Evolutionary conservation across 495 filamentous ascomycete genomes (phyloP).

Genomic region (Penicillium atrosanguineum): DNA sequence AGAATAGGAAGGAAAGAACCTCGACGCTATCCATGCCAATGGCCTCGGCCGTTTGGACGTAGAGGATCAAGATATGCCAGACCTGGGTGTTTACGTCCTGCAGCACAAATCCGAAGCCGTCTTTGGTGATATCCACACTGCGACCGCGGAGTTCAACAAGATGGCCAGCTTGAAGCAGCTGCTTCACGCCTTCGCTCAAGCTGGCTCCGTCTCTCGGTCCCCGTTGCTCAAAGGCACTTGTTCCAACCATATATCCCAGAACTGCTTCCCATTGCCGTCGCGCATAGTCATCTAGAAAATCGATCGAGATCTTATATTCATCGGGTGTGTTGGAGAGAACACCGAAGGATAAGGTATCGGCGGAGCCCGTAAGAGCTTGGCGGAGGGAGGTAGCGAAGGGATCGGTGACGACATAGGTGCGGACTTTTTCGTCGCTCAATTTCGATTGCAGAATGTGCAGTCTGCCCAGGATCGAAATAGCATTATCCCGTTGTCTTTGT

Average conservation of each 20-base stretch:
- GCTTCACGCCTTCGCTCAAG: slow-evolving; percentile 77
- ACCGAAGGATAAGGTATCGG: slow-evolving; percentile 83
- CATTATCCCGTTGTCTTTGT: slow-evolving; percentile 72
- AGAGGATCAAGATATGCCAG: slow-evolving; percentile 90
- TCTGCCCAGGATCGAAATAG: slow-evolving; percentile 72
- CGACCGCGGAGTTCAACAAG: slow-evolving; percentile 66
- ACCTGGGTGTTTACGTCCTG: slow-evolving; percentile 96
- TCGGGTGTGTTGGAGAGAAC: slow-evolving; percentile 42
- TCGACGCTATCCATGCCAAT: slow-evolving; percentile 84
- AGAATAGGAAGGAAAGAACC: slow-evolving; percentile 91
- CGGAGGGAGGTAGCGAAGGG: slow-evolving; percentile 75
- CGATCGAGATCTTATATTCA: slow-evolving; percentile 42
- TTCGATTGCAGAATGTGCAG: slow-evolving; percentile 74
- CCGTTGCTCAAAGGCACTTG: slow-evolving; percentile 45
- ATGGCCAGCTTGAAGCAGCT: slow-evolving; percentile 72
- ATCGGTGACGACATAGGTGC: slow-evolving; percentile 66
- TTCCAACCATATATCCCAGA: slow-evolving; percentile 88
- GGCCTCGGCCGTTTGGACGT: slow-evolving; percentile 79
- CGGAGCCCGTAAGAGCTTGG: slow-evolving; percentile 81
- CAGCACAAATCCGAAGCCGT: slow-evolving; percentile 89
- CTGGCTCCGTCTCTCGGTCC: slow-evolving; percentile 43
- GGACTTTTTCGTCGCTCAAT: slow-evolving; percentile 54
- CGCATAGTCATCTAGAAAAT: slow-evolving; percentile 81
- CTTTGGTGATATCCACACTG: slow-evolving; percentile 73
- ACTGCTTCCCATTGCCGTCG: slow-evolving; percentile 92